Base-by-base conservation (phyloP, 331 rosid genomes). In the Arachis monticola region DNA sequence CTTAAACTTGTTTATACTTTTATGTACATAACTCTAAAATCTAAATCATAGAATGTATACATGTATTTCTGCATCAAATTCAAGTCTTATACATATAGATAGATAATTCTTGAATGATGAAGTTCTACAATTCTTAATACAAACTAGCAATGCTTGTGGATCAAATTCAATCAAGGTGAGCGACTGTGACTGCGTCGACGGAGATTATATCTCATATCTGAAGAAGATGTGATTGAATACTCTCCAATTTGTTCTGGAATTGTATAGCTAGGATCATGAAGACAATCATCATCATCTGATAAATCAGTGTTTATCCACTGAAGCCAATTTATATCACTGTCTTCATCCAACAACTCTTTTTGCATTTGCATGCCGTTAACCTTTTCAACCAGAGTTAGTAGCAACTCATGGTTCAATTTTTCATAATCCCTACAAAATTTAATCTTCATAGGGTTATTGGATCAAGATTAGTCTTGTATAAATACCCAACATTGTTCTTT, bases 361-460 rank as follows among this genome's bases (percentile, higher is more conserved):
- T 48, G 53, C 32, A 76, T 77, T 67, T 91, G 72, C 81, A 91
- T 83, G 76, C 22, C 63, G 70, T 70, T 86, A 27, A 87, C 75
- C 83, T 78, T 86, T 53, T 89, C 84, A 41, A 83, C 61, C 55
- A 91, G 59, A 73, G 71, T 82, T 63, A 71, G 70, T 48, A 88
- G 74, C 73, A 88, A 79, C 38, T 88, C 79, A 82, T 88, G 84
- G 73, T 85, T 91, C 89, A 91, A 48, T 64, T 78, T 79, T 77
- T 85, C 94, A 72, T 85, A 88, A 70, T 91, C 82, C 81, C 92
- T 87, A 85, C 87, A 75, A 46, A 3, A 63, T n/a, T 68, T 48
- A 8, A 27, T 73, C 68, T 32, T 4, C 27, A 64, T 59, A 35
- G 4, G 40, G 40, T 38, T 38, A 38, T 27, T 27, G 30, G 30